Base-by-base conservation (phyloP, 768 basidiomycete species). In the Phanerochaete sordida region DNA sequence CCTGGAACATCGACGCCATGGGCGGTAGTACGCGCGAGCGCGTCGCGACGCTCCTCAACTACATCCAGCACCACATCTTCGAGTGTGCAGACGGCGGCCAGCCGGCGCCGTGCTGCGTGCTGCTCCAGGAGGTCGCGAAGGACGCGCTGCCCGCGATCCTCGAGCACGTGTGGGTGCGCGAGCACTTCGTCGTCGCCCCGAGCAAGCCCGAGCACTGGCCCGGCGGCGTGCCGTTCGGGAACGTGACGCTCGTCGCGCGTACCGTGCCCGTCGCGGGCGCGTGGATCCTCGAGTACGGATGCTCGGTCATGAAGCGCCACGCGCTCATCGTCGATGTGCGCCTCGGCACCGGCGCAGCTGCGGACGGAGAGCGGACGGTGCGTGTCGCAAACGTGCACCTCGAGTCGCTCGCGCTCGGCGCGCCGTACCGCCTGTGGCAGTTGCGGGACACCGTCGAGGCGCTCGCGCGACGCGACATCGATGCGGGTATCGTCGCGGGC, bases 321-420 rank as follows among this genome's bases (percentile, higher is more conserved):
- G 88, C 81, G 49, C 62, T 91, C 53, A 75, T 84, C 45, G 81
- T 84, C 49, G 85, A 87, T 67, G 58, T 87, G 48, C 79, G 78
- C 64, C 66, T 87, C 45, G 70, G 74, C 48, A 63, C 75, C 0
- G 65, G 67, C 28, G n/a, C 19, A 24, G 47, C 54, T 27, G 58
- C 66, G 49, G 73, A 64, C 27, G 74, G 61, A 35, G 72, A 74
- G 27, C 76, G 79, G 54, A 75, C 77, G n/a, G 58, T 90, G 62
- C 78, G 88, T 27, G 73, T 91, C 43, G 81, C 83, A 27, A 91
- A 91, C 69, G 89, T 88, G 26, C 90, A 92, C 66, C 75, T 92
- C 51, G 90, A 92, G 72, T 88, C 87, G 12, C 66, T 86, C 53
- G 74, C 77, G 0, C 16, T 53, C 0, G 86, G 85, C 16, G 58